Conservation (phyloP, 2,329 filamentous ascomycete genomes). For the Cladophialophora carrionii region DNA sequence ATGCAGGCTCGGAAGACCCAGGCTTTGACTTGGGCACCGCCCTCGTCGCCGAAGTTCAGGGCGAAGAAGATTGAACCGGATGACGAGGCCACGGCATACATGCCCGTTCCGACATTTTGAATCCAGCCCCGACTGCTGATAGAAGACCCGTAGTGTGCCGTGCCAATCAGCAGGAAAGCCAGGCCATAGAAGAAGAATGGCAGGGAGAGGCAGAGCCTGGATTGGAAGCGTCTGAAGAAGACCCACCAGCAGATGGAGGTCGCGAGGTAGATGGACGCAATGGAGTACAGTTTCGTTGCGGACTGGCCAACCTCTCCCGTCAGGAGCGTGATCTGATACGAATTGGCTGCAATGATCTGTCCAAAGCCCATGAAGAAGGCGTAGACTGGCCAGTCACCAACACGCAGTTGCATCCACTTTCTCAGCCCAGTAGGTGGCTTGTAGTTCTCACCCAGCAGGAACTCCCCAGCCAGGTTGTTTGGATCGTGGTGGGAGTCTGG, state of each 20-base stretch:
- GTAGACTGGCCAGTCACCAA: constrained; percentile 68
- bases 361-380: constrained; percentile 64
- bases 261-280: constrained; percentile 62
- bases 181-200: constrained; percentile 67
- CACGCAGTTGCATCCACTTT: constrained; percentile 59
- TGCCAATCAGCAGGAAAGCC: constrained; percentile 66
- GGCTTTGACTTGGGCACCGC: constrained; percentile 63
- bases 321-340: constrained; percentile 69
- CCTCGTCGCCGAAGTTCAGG: constrained; percentile 68
- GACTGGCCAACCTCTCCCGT: constrained; percentile 65
- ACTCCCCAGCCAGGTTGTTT: constrained; percentile 52
- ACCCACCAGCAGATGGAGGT: constrained; percentile 66
- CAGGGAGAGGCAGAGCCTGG: constrained; percentile 60
- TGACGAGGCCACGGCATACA: constrained; percentile 66
- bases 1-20: constrained; percentile 70
- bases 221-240: constrained; percentile 61
- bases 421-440: constrained; percentile 59
- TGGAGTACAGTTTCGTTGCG: constrained; percentile 62
- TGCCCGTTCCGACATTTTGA: constrained; percentile 63
- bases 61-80: constrained; percentile 68
- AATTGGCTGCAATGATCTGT: constrained; percentile 68
- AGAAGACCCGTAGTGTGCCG: constrained; percentile 59
- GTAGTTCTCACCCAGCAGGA: constrained; percentile 61
- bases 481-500: constrained; percentile 39
- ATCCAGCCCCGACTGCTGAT: constrained; percentile 53